Evolutionary conservation across 352 stramenopile genomes (phyloP).

Genomic region (Globisporangium nodosum): DNA sequence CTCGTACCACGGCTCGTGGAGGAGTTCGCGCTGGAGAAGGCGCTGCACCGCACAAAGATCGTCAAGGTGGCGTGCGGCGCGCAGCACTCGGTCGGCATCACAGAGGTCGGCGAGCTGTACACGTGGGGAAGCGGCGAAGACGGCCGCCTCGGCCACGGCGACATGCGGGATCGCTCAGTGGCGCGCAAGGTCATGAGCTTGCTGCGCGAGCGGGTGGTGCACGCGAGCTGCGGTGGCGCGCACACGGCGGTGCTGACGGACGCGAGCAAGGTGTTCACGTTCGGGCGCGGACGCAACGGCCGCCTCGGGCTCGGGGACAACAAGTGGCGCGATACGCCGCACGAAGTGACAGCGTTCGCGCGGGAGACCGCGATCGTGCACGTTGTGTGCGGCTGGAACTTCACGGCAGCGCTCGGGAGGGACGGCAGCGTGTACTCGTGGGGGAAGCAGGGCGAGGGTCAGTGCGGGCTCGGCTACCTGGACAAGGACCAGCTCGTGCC

Average conservation of each 20-base stretch:
- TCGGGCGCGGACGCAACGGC: conserved; percentile 69
- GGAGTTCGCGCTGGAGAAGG: conserved; percentile 76
- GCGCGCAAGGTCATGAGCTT: conserved; percentile 81
- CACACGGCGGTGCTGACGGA: conserved; percentile 74
- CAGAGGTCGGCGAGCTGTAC: conserved; percentile 64
- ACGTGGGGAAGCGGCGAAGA: conserved; percentile 83
- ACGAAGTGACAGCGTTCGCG: conserved; percentile 47
- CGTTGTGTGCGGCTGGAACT: conserved; percentile 80
- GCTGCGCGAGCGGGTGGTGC: conserved; percentile 48
- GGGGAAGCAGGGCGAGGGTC: conserved; percentile 84
- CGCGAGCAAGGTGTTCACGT: conserved; percentile 56
- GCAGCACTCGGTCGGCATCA: conserved; percentile 73
- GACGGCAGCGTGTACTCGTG: conserved; percentile 70
- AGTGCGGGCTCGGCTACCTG: conserved; percentile 78
- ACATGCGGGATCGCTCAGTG: conserved; percentile 71
- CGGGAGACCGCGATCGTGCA: conserved; percentile 29
- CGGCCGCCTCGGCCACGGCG: conserved; percentile 66
- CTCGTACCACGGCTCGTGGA: conserved; percentile 59
- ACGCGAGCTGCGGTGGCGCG: conserved; percentile 72
- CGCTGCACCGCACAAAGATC: conserved; percentile 62
- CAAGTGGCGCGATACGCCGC: conserved; percentile 69
- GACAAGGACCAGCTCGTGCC: conserved; percentile 77
- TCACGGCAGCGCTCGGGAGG: conserved; percentile 50
- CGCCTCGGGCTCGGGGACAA: conserved; percentile 66
- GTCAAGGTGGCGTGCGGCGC: conserved; percentile 57